Conservation (phyloP, 1,284 basidiomycete species). For the Cystobasidium pallidum region DNA sequence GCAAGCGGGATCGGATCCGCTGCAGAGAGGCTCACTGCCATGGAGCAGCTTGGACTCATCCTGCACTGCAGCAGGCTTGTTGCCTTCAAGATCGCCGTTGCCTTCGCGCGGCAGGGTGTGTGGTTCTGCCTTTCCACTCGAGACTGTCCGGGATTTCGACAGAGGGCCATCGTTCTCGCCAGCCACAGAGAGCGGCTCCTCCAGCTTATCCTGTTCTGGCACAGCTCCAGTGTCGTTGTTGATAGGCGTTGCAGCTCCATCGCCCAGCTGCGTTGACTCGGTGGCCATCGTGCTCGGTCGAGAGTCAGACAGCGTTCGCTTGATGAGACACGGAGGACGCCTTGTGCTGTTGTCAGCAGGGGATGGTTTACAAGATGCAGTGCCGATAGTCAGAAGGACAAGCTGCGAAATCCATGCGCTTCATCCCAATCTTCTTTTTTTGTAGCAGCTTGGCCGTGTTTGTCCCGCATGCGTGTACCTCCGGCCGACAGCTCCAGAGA, state of each 20-base stretch:
- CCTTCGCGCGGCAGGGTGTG: background rate
- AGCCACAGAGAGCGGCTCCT: background rate
- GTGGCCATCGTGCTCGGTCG: too few relatives aligned
- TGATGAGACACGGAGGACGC: background rate
- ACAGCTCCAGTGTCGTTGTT: background rate
- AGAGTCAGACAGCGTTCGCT: too few relatives aligned
- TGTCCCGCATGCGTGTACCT: slow-evolving; percentile 1
- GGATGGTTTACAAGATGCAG: background rate
- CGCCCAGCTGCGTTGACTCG: background rate
- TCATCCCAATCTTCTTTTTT: background rate
- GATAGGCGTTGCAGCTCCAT: background rate
- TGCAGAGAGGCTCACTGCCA: slow-evolving; percentile 21
- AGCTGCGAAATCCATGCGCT: background rate
- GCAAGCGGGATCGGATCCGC: too few relatives aligned
- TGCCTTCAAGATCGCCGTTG: slow-evolving; percentile 9
- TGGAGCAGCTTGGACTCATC: slow-evolving; percentile 28
- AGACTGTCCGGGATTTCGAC: background rate
- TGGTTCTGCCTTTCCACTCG: slow-evolving; percentile 1
- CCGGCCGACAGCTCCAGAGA: slow-evolving; percentile 3
- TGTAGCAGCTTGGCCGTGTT: background rate
- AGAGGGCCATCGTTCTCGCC: slow-evolving; percentile 7
- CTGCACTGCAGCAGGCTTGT: slow-evolving; percentile 4
- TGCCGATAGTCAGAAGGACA: background rate
- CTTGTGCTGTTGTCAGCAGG: background rate
- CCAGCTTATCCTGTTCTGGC: background rate